Evolutionary conservation across 1,284 basidiomycete species (phyloP).

Genomic region (Cystobasidiaceae sp.): DNA sequence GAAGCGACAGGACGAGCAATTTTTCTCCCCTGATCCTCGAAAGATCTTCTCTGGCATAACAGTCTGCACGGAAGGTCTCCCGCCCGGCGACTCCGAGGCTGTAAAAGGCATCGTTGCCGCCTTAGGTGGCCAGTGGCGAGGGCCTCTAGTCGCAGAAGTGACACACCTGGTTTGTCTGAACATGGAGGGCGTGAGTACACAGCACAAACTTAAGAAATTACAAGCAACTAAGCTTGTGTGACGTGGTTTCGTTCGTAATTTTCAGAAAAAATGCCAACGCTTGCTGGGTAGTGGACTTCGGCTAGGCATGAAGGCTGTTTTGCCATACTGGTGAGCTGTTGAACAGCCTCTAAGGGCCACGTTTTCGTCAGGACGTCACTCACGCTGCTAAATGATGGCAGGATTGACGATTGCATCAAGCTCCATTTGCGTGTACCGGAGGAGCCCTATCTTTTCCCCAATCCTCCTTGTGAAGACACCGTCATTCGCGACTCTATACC

Average conservation of each 20-base stretch:
- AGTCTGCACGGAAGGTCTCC: constrained; percentile 61
- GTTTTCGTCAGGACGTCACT: not conserved
- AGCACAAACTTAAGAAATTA: constrained; percentile 33
- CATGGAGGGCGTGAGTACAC: constrained; percentile 40
- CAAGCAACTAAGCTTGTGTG: not conserved
- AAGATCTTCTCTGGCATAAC: constrained; percentile 73
- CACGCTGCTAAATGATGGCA: not conserved
- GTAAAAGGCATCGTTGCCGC: constrained; percentile 65
- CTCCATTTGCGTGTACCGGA: constrained; percentile 58
- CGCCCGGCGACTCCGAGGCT: constrained; percentile 62
- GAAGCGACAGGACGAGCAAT: constrained; percentile 55
- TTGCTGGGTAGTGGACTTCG: constrained; percentile 36
- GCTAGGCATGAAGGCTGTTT: constrained; percentile 38
- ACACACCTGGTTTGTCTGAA: constrained; percentile 72
- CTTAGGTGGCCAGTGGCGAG: constrained; percentile 75
- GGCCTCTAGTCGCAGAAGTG: constrained; percentile 69
- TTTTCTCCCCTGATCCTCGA: constrained; percentile 67
- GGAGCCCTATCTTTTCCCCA: constrained; percentile 65
- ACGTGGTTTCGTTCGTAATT: not conserved
- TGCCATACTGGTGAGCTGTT: constrained; percentile 40
- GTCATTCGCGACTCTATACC: constrained; percentile 31
- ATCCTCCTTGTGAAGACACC: constrained; percentile 40
- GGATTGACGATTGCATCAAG: constrained; percentile 57
- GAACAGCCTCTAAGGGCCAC: not conserved
- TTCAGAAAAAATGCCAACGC: constrained; percentile 37